These are phyloP conservation scores for Yarrowia keelungensis DNA, from an alignment of 805 yeast genomes.

Conservation along the genomic window DNA sequence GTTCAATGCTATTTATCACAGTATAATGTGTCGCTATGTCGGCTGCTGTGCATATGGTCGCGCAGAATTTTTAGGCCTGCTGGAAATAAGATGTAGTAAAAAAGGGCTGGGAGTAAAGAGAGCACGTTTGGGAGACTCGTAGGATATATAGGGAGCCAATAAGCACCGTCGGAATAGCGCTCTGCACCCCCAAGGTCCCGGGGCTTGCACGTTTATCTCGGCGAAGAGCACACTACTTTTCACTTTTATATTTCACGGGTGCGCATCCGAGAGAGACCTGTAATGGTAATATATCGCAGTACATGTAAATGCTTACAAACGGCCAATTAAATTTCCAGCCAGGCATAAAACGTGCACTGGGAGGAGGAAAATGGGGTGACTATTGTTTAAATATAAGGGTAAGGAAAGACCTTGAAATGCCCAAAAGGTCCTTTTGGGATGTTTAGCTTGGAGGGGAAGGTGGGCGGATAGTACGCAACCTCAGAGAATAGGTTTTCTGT, in stretches of 20 bases:
- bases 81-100: background rate
- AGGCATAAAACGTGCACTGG: slow-evolving; percentile 31
- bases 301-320: slow-evolving; percentile 20
- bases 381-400: slow-evolving; percentile 18
- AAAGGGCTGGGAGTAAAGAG: slow-evolving; percentile 12
- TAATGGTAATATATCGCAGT: slow-evolving; percentile 14
- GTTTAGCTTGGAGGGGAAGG: slow-evolving; percentile 33
- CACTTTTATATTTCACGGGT: background rate
- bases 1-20: slow-evolving; percentile 20
- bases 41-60: slow-evolving; percentile 19
- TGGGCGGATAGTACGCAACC: slow-evolving; percentile 15
- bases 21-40: slow-evolving; percentile 11
- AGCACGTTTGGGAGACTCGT: background rate
- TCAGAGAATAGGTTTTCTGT: background rate
- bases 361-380: slow-evolving; percentile 35
- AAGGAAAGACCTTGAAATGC: slow-evolving; percentile 12
- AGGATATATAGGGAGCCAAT: background rate
- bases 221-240: background rate
- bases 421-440: slow-evolving; percentile 34
- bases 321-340: slow-evolving; percentile 31
- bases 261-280: background rate
- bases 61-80: slow-evolving; percentile 26
- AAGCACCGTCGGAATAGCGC: background rate
- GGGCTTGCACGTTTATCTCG: background rate
- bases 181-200: background rate